A percentile compares a stretch with the other conserved stretches of the same genome.
phyloP scores from a whole-genome alignment of 73 alveolate species.

The Breviolum minutum region DNA sequence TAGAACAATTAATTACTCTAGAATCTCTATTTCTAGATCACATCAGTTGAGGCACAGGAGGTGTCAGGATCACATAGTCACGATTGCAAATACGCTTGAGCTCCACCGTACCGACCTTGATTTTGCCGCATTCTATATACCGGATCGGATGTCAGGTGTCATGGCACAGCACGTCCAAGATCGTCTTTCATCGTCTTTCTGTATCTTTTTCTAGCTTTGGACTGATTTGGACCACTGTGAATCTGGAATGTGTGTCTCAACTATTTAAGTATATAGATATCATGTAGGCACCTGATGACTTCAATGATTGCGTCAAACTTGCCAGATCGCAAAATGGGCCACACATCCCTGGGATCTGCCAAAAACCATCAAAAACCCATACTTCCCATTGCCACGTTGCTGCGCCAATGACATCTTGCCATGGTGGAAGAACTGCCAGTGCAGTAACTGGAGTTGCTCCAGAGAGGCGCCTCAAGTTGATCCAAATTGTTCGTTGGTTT shows the following conservation, averaged over 20 bases:
- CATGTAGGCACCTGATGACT: too few species aligned
- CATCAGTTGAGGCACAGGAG: background rate
- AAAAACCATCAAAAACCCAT: background rate
- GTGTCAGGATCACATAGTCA: slow-evolving; percentile 38
- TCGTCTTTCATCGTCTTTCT: too few species aligned
- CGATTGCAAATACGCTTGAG: slow-evolving; percentile 1
- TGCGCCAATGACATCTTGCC: slow-evolving; percentile 25
- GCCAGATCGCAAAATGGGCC: too few species aligned
- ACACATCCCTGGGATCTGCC: too few species aligned
- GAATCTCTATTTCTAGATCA: background rate
- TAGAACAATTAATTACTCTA: background rate
- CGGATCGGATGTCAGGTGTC: background rate
- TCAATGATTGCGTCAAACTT: too few species aligned
- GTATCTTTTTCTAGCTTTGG: too few species aligned
- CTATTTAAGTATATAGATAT: too few species aligned
- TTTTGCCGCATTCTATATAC: background rate
- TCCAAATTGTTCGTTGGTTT: too few species aligned
- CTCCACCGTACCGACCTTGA: slow-evolving; percentile 26
- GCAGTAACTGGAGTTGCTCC: slow-evolving; percentile 66
- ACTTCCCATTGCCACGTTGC: background rate
- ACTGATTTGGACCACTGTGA: too few species aligned
- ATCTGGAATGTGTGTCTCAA: too few species aligned
- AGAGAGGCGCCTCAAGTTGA: slow-evolving; percentile 30
- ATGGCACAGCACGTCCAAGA: background rate
- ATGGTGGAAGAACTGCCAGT: slow-evolving; percentile 27